phyloP scores from a whole-genome alignment of 495 filamentous ascomycete species.

The Aspergillus olivimuriae region DNA sequence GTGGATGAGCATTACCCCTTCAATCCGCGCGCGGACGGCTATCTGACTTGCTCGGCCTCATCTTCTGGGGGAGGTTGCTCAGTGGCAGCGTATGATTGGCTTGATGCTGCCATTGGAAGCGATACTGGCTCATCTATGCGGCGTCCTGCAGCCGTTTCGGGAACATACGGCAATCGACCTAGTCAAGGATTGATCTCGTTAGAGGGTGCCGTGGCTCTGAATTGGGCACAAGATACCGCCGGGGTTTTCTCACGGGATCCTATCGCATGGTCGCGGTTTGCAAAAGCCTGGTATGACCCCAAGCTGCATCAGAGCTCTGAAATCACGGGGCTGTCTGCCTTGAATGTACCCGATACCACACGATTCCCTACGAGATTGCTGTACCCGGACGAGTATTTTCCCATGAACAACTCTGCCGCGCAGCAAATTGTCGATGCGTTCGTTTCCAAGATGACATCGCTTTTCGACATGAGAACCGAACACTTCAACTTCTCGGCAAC shows the following conservation, averaged over 20 bases:
- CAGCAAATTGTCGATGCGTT: background rate
- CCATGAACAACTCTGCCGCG: slow-evolving; percentile 1
- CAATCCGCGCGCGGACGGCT: slow-evolving; percentile 54
- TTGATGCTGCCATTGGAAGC: slow-evolving; percentile 47
- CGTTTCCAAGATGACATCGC: background rate
- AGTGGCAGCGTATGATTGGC: slow-evolving; percentile 47
- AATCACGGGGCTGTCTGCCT: background rate
- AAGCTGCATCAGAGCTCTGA: background rate
- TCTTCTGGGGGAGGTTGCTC: slow-evolving; percentile 43
- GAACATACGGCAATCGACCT: slow-evolving; percentile 44
- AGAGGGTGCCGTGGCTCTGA: slow-evolving; percentile 38
- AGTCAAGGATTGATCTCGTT: slow-evolving; percentile 41
- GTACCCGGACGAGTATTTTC: slow-evolving; percentile 8
- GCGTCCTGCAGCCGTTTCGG: slow-evolving; percentile 39
- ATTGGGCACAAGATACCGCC: slow-evolving; percentile 40
- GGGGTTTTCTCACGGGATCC: slow-evolving; percentile 19
- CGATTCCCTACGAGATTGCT: slow-evolving; percentile 3
- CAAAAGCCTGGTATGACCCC: slow-evolving; percentile 1
- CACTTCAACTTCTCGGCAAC: slow-evolving; percentile 1
- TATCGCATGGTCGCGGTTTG: background rate
- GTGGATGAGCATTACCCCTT: slow-evolving; percentile 47
- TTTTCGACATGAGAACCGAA: slow-evolving; percentile 3
- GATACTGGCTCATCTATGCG: slow-evolving; percentile 46
- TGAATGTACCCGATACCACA: background rate
- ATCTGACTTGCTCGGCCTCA: slow-evolving; percentile 41